Percentiles rank a stretch among this genome's conserved stretches.
Evolutionary conservation across 2,329 filamentous ascomycete genomes (phyloP).

Genomic region (Aspergillus sp.): DNA sequence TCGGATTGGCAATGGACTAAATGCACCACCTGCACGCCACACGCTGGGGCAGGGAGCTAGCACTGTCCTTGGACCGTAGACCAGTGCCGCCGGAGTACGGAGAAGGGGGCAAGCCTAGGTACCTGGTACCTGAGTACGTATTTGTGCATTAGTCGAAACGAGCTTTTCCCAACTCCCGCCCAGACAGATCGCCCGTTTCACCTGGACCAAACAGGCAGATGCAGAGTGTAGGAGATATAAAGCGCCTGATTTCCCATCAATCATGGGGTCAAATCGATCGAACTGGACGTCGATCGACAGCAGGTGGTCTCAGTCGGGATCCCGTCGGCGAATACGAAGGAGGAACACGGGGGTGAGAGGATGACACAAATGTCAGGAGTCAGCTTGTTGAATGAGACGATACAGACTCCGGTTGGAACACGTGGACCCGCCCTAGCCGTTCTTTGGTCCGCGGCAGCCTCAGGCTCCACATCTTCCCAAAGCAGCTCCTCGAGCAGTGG

Average conservation of each 20-base stretch:
- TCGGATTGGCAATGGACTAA: background rate
- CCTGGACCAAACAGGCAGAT: background rate
- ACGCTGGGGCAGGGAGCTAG: too few relatives aligned
- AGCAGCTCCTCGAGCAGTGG: background rate
- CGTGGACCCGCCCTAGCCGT: background rate
- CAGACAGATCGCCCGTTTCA: conserved; percentile 5
- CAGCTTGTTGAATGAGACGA: too few relatives aligned
- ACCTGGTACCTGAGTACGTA: background rate
- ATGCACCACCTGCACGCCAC: background rate
- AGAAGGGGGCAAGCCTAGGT: too few relatives aligned
- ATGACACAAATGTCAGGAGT: background rate
- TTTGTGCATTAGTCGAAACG: background rate
- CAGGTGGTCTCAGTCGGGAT: background rate
- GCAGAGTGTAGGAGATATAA: too few relatives aligned
- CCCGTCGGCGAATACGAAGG: background rate
- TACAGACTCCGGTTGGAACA: background rate
- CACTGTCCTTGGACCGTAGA: too few relatives aligned
- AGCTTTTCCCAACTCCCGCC: background rate
- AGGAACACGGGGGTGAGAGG: background rate
- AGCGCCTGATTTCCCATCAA: background rate
- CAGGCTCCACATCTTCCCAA: background rate
- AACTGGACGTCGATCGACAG: background rate
- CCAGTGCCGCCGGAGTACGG: too few relatives aligned
- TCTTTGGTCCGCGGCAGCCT: background rate
- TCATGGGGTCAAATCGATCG: background rate